Base-by-base conservation (phyloP, 176 grass and related monocot genomes). In the Carex myosuroides region DNA sequence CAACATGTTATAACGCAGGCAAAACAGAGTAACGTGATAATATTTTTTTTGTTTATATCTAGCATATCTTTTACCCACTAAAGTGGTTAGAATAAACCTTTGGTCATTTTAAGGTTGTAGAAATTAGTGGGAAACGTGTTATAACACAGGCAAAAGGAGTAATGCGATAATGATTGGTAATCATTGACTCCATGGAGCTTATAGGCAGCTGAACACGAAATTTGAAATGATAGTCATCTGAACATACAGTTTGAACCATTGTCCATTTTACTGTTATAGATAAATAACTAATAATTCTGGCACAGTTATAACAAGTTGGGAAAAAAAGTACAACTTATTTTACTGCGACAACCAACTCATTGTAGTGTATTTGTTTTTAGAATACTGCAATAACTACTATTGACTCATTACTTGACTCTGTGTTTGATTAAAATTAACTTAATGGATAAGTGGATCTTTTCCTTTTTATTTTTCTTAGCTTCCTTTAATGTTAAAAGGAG, bases 381-480 rank as follows among this genome's bases (percentile, higher is more conserved):
- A 76, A 54, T 76, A 14, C 46, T 21, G 3, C 22, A 76, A 14
- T 26, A 76, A 53, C 13, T 32, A 55, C 21, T 16, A 8, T 76
- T 16, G 13, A 1, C 39, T 53, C n/a, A 74, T 26, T 74, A 53
- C 21, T 32, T 1, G 22, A 8, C 13, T 55, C 50, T 10, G 32
- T 77, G 72, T 77, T 77, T 33, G 12, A 77, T 77, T 77, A 8
- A 71, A 17, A 33, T 76, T 76, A 76, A 21, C 39, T 16, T 56
- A 54, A 50, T 77, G 22, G 5, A 16, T 55, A 8, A 30, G 0
- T 77, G 50, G 13, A 8, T 26, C 13, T 26, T 12, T 74, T 81
- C 42, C 44, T 30, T 57, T 32, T 20, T 58, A 0, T 52, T 30
- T 52, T 11, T 13, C 29, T 53, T 53, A 32, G 22, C 4, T 35